Conservation (phyloP, 306 rosid species). For the Glycine latifolia region DNA sequence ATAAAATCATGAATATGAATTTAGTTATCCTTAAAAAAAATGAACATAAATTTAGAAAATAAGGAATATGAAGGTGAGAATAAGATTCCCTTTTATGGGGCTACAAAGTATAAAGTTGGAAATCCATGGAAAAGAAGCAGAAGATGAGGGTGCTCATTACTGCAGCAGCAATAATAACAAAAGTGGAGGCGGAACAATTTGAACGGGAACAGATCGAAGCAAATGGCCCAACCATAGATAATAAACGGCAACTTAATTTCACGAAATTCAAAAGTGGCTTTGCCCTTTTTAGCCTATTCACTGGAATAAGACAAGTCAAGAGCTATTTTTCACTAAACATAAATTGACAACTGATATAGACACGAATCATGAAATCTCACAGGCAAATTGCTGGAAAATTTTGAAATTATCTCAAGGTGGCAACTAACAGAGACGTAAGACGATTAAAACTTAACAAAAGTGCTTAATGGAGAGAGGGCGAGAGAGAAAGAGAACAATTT, state of each 20-base stretch:
- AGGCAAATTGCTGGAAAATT: not conserved
- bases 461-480: not conserved
- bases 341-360: not conserved
- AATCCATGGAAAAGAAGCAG: not conserved
- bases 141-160: not conserved
- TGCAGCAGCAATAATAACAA: not conserved
- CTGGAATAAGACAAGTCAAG: not conserved
- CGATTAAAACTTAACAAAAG: no score
- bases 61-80: no score
- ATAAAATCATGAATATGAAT: no score
- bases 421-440: no score
- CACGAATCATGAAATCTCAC: not conserved
- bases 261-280: not conserved
- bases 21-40: no score
- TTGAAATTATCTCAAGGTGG: not conserved
- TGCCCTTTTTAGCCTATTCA: not conserved
- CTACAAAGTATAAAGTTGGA: no score
- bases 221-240: not conserved
- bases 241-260: not conserved
- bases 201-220: not conserved
- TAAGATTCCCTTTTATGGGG: no score
- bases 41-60: no score
- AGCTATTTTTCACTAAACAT: not conserved
- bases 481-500: not conserved
- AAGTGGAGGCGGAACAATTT: not conserved